Percentiles rank a stretch among this genome's conserved stretches.
These are phyloP conservation scores for Pyropia haitanensis DNA, from an alignment of 23 red algal genomes.

Conservation along the genomic window DNA sequence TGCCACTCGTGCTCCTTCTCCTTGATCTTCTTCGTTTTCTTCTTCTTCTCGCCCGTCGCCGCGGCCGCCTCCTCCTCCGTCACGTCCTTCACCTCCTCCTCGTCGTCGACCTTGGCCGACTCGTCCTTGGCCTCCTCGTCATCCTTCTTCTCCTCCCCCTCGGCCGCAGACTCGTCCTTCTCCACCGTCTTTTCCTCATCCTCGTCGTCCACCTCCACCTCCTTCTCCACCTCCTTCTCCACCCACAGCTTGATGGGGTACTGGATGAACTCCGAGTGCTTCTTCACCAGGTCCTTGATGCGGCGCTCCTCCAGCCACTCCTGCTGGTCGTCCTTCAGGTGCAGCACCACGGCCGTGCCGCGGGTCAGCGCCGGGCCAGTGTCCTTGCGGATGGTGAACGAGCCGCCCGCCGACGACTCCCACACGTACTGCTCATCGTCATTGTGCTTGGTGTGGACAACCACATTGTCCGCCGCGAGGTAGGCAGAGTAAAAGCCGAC, in stretches of 20 bases:
- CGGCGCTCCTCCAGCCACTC: conserved; percentile 93
- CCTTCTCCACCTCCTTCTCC: conserved; percentile 91
- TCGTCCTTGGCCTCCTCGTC: conserved; percentile 49
- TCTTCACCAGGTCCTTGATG: conserved; percentile 96
- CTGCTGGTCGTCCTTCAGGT: conserved; percentile 96
- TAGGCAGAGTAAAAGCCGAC: conserved; percentile 96
- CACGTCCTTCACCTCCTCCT: conserved; percentile 75
- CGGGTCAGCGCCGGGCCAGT: conserved; percentile 45
- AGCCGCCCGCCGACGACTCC: conserved; percentile 95
- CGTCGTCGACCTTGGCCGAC: conserved; percentile 27
- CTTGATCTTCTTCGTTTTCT: conserved; percentile 97
- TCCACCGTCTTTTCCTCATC: conserved; percentile 21
- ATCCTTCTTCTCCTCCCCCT: conserved; percentile 14
- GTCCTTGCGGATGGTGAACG: conserved; percentile 87
- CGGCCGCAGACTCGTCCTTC: conserved; percentile 10
- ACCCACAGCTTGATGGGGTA: conserved; percentile 89
- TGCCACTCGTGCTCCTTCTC: conserved; percentile 90
- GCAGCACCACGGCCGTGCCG: conserved; percentile 79
- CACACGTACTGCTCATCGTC: conserved; percentile 94
- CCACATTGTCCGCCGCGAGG: conserved; percentile 86
- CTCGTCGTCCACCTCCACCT: conserved; percentile 79
- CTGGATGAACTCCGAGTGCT: conserved; percentile 98
- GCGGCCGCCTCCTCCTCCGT: conserved; percentile 48
- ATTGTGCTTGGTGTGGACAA: conserved; percentile 94
- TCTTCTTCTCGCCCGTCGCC: conserved; percentile 37